phyloP scores from a whole-genome alignment of 1,284 basidiomycete species.

The Hypsizygus ulmarius region DNA sequence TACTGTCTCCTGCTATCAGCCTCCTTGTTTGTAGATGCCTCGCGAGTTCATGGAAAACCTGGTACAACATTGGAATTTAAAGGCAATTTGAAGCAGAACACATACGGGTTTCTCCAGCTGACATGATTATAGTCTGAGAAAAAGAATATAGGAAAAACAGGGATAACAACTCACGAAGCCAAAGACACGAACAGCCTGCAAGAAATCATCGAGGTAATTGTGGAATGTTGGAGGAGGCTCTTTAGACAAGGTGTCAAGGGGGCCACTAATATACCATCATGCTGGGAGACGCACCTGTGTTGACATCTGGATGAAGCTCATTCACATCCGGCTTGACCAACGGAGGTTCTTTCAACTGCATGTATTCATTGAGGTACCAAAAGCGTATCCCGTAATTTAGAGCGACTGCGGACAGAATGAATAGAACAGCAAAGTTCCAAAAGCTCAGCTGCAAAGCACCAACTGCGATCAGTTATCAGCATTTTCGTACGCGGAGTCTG shows the following conservation, averaged over 20 bases:
- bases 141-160: not conserved
- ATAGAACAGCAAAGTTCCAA: conserved; percentile 81
- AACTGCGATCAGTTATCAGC: not conserved
- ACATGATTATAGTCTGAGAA: not conserved
- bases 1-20: conserved; percentile 86
- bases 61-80: not conserved
- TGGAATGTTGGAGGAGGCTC: conserved; percentile 81
- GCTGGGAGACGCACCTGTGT: conserved; percentile 42
- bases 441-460: conserved; percentile 68
- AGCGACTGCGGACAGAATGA: conserved; percentile 60
- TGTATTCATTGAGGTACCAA: conserved; percentile 75
- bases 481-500: not conserved
- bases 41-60: conserved; percentile 94
- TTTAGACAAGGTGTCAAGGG: conserved; percentile 19
- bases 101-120: conserved; percentile 86
- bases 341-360: conserved; percentile 83
- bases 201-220: conserved; percentile 93
- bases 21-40: conserved; percentile 90
- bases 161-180: conserved; percentile 60
- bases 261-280: not conserved
- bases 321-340: conserved; percentile 75
- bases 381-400: conserved; percentile 85
- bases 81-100: conserved; percentile 6
- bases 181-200: conserved; percentile 92
- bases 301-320: conserved; percentile 86